phyloP scores from a whole-genome alignment of 1,284 basidiomycete genomes.

The Irpex lacteus region DNA sequence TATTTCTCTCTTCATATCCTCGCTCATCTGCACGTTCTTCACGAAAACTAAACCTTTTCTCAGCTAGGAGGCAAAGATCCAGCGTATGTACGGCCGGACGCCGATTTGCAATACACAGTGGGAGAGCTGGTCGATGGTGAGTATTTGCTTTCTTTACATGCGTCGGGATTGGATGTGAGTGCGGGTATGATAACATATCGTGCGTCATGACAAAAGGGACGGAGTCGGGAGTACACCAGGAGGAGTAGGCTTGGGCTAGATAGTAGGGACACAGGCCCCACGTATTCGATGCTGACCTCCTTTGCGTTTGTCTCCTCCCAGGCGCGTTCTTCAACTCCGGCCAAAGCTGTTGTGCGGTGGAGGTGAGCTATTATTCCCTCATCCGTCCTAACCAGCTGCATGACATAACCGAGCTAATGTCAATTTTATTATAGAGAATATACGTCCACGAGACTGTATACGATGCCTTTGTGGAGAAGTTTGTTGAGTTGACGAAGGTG shows the following conservation, averaged over 20 bases:
- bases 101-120: conserved; percentile 80
- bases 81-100: conserved; percentile 88
- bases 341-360: conserved; percentile 87
- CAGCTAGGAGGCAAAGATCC: conserved; percentile 96
- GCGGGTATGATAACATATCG: too few relatives aligned
- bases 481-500: conserved; percentile 74
- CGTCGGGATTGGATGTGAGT: too few relatives aligned
- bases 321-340: conserved; percentile 95
- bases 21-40: background rate
- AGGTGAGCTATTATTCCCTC: conserved; percentile 43
- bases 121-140: conserved; percentile 87
- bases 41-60: conserved; percentile 1
- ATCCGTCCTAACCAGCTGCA: background rate
- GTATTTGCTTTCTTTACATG: conserved; percentile 9
- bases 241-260: too few relatives aligned
- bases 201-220: too few relatives aligned
- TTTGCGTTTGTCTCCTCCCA: conserved; percentile 24
- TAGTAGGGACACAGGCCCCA: too few relatives aligned
- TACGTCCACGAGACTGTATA: conserved; percentile 89
- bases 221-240: too few relatives aligned
- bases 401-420: background rate
- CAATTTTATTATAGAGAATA: conserved; percentile 59
- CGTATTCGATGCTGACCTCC: background rate
- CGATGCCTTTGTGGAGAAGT: conserved; percentile 78
- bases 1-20: background rate